Percentiles rank a stretch among this genome's conserved stretches.
These are phyloP conservation scores for Penicillium parvum DNA, from an alignment of 495 filamentous ascomycete genomes.

Conservation along the genomic window DNA sequence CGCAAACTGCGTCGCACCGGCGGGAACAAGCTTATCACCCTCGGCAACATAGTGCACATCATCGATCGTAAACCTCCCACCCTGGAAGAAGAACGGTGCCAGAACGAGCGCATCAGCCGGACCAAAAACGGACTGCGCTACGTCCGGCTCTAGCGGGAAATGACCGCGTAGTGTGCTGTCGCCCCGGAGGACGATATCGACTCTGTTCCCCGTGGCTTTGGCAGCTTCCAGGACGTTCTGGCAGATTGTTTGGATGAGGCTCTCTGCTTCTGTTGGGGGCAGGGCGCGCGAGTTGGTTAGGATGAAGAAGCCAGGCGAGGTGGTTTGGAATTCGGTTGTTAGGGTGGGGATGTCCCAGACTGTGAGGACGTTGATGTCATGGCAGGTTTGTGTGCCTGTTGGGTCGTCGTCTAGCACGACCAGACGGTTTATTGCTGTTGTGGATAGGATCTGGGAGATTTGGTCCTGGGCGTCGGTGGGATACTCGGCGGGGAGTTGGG, in stretches of 20 bases:
- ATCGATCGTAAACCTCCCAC: conserved; percentile 47
- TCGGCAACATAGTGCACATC: conserved; percentile 54
- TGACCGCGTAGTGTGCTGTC: conserved; percentile 53
- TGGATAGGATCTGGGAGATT: conserved; percentile 31
- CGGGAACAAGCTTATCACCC: conserved; percentile 41
- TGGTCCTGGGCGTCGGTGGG: conserved; percentile 31
- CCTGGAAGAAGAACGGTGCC: conserved; percentile 52
- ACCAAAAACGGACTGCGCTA: conserved; percentile 44
- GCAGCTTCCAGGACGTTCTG: conserved; percentile 42
- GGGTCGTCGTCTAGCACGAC: conserved; percentile 54
- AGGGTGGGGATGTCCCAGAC: conserved; percentile 46
- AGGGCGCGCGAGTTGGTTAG: conserved; percentile 54
- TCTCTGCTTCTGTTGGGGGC: conserved; percentile 36
- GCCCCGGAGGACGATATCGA: conserved; percentile 49
- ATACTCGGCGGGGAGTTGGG: conserved; percentile 31
- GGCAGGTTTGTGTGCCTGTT: conserved; percentile 55
- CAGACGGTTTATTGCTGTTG: conserved; percentile 32
- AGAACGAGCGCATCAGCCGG: conserved; percentile 42
- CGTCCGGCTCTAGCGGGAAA: conserved; percentile 49
- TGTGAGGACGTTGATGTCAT: conserved; percentile 53
- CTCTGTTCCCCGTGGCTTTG: conserved; percentile 25
- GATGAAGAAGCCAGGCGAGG: conserved; percentile 48
- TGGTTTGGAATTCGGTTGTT: conserved; percentile 33
- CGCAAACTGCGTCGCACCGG: conserved; percentile 46
- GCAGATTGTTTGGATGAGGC: conserved; percentile 44